These are phyloP conservation scores for Ceratocystis ficicola DNA, from an alignment of 2,329 filamentous ascomycete species.

Conservation along the genomic window DNA sequence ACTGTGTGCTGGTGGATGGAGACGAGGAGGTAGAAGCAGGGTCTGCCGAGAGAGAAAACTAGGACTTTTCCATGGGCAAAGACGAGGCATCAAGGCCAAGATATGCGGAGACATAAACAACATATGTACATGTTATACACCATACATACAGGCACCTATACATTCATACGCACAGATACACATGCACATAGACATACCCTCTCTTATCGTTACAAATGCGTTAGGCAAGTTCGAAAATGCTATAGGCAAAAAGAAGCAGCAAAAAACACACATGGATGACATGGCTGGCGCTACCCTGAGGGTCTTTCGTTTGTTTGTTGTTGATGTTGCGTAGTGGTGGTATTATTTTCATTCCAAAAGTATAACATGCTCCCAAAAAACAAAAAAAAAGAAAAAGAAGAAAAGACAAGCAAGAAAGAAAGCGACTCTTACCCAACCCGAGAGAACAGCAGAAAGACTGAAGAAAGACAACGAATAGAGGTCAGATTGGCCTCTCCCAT, in stretches of 20 bases:
- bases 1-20: conserved; percentile 13
- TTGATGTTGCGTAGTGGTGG: conserved; percentile 1
- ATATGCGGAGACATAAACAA: not conserved
- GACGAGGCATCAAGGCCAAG: not conserved
- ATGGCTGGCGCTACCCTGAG: too few relatives aligned
- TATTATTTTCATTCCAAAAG: conserved; percentile 20
- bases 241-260: too few relatives aligned
- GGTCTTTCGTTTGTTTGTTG: not conserved
- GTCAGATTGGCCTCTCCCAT: not conserved
- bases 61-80: not conserved
- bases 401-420: not conserved
- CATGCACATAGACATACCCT: too few relatives aligned
- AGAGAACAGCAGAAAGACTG: not conserved
- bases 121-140: not conserved
- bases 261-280: too few relatives aligned
- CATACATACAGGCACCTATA: too few relatives aligned
- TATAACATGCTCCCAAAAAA: not conserved
- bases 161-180: too few relatives aligned
- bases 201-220: too few relatives aligned
- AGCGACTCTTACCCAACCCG: not conserved
- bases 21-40: not conserved
- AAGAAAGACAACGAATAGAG: not conserved
- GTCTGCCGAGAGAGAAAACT: not conserved
- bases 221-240: too few relatives aligned
- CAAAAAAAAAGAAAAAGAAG: not conserved